Conservation (phyloP, 495 filamentous ascomycete species). For the Aspergillus olivimuriae region DNA sequence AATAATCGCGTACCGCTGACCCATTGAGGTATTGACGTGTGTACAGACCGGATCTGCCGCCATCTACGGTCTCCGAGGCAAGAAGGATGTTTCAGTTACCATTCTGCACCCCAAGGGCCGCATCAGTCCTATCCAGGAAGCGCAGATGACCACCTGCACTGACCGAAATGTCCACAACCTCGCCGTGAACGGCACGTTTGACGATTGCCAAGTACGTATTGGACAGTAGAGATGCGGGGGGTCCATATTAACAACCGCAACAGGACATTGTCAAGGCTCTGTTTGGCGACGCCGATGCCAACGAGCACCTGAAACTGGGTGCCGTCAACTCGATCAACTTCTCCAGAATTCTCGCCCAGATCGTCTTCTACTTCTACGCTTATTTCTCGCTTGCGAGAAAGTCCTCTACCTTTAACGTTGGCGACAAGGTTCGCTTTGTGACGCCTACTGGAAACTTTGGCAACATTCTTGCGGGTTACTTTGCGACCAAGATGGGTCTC, state of each 20-base stretch:
- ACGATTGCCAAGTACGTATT: constrained; percentile 66
- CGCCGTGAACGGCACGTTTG: constrained; percentile 80
- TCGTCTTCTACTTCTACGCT: constrained; percentile 83
- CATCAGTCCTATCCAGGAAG: constrained; percentile 81
- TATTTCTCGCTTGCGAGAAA: constrained; percentile 70
- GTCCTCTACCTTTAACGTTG: constrained; percentile 39
- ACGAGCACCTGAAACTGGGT: constrained; percentile 65
- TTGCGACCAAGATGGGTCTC: constrained; percentile 85
- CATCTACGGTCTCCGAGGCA: constrained; percentile 94
- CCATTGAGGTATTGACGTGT: not conserved
- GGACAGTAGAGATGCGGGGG: not conserved
- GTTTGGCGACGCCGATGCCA: constrained; percentile 73
- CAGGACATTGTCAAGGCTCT: constrained; percentile 86
- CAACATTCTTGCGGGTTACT: constrained; percentile 90
- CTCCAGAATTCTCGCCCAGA: constrained; percentile 88
- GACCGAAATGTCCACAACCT: constrained; percentile 87
- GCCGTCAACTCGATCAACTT: constrained; percentile 92
- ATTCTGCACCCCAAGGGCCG: constrained; percentile 83
- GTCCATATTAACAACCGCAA: not conserved
- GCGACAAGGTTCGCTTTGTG: constrained; percentile 66
- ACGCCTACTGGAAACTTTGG: constrained; percentile 95
- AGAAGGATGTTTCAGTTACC: constrained; percentile 90
- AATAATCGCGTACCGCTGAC: not conserved
- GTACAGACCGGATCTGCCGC: constrained; percentile 75
- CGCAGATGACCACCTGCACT: constrained; percentile 87